Percentiles rank a stretch among this genome's conserved stretches.
These are phyloP conservation scores for Oryza coarctata DNA, from an alignment of 176 grass and related monocot genomes.

Conservation along the genomic window DNA sequence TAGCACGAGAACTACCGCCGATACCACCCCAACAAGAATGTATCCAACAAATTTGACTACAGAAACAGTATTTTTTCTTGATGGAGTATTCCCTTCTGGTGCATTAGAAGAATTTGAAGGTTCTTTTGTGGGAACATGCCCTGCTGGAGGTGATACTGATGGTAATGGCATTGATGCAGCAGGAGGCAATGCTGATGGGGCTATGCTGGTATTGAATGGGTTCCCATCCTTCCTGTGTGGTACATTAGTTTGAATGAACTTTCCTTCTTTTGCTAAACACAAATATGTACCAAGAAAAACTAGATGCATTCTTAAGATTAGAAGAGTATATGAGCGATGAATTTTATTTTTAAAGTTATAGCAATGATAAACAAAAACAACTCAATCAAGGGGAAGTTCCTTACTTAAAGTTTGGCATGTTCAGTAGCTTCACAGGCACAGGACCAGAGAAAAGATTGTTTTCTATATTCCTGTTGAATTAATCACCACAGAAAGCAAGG, in stretches of 20 bases:
- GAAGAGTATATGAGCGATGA: background rate
- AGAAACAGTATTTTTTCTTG: slow-evolving; percentile 48
- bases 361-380: background rate
- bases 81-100: slow-evolving; percentile 39
- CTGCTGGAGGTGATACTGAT: slow-evolving; percentile 48
- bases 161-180: slow-evolving; percentile 35
- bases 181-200: slow-evolving; percentile 57
- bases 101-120: slow-evolving; percentile 48
- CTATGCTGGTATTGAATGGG: slow-evolving; percentile 90
- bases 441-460: slow-evolving; percentile 99
- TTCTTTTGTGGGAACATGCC: slow-evolving; percentile 51
- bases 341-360: slow-evolving; percentile 9
- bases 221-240: slow-evolving; percentile 88
- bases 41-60: slow-evolving; percentile 76
- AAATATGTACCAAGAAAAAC: background rate
- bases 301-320: background rate
- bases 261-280: background rate
- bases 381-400: slow-evolving; percentile 29
- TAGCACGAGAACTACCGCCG: slow-evolving; percentile 59
- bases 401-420: slow-evolving; percentile 89
- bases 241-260: slow-evolving; percentile 41
- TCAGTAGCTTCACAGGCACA: slow-evolving; percentile 71
- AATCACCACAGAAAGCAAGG: background rate
- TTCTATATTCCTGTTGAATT: slow-evolving; percentile 79
- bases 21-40: slow-evolving; percentile 69